These are phyloP conservation scores for Panaeolus cyanescens DNA, from an alignment of 768 basidiomycete species.

Conservation along the genomic window DNA sequence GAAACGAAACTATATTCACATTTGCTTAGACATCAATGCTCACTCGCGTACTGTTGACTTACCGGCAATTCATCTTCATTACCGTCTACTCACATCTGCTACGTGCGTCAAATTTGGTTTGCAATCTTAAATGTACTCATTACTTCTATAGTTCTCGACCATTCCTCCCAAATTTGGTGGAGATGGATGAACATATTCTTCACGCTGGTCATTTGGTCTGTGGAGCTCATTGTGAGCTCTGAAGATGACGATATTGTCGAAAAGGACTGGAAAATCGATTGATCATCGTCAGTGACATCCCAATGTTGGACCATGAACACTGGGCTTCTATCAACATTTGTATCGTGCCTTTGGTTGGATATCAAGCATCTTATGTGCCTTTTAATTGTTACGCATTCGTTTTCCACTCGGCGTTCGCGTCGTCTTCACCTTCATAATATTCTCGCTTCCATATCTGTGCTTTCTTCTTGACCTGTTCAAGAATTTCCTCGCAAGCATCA, in stretches of 20 bases:
- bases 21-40: constrained; percentile 68
- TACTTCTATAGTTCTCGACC: constrained; percentile 67
- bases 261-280: constrained; percentile 83
- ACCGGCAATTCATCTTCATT: constrained; percentile 82
- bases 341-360: constrained; percentile 4
- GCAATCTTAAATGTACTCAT: constrained; percentile 1
- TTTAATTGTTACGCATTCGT: constrained; percentile 44
- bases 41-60: constrained; percentile 75
- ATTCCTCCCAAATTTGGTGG: constrained; percentile 93
- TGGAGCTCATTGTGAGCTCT: constrained; percentile 79
- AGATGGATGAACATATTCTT: constrained; percentile 91
- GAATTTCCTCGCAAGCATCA: constrained; percentile 72
- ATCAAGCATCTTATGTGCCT: constrained; percentile 8
- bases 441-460: constrained; percentile 94
- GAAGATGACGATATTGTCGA: constrained; percentile 63
- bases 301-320: background rate
- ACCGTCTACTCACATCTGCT: constrained; percentile 88
- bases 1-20: background rate
- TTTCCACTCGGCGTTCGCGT: constrained; percentile 71
- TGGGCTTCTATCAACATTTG: background rate
- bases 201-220: constrained; percentile 79
- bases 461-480: constrained; percentile 84
- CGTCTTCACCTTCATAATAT: constrained; percentile 72
- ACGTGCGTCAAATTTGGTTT: constrained; percentile 45
- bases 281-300: constrained; percentile 13